phyloP scores from a whole-genome alignment of 2,329 filamentous ascomycete species.

The Venturia pyrina region DNA sequence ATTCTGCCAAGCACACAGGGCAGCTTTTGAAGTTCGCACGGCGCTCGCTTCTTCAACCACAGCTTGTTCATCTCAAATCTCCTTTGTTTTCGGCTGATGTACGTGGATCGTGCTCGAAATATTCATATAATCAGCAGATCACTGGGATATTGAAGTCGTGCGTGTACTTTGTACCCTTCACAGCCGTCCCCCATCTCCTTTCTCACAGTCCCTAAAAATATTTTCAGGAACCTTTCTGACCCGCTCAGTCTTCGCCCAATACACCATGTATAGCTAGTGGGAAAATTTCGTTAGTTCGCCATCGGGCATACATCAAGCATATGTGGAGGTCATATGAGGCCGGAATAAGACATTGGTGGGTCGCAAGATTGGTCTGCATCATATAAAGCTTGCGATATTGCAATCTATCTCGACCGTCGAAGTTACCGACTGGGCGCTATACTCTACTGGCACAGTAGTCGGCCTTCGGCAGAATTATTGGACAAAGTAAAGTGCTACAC shows the following conservation, averaged over 20 bases:
- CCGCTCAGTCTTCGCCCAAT: neutral
- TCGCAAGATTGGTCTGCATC: neutral
- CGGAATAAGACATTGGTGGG: neutral
- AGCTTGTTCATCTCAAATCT: neutral
- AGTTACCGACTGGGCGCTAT: neutral
- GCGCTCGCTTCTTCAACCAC: too few relatives aligned
- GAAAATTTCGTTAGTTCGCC: neutral
- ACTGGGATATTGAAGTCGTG: neutral
- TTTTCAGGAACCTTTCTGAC: too few relatives aligned
- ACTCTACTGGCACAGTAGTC: neutral
- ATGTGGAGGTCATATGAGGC: neutral
- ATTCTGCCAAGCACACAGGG: too few relatives aligned
- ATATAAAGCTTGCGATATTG: conserved; percentile 6
- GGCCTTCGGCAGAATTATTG: neutral
- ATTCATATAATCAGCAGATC: neutral
- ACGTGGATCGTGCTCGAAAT: neutral
- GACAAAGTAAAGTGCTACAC: neutral
- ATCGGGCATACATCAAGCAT: neutral
- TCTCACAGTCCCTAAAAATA: neutral
- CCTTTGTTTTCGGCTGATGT: neutral
- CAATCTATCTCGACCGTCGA: conserved; percentile 1
- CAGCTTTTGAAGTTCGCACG: too few relatives aligned
- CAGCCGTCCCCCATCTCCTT: neutral
- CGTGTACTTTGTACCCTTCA: neutral
- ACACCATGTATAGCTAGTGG: neutral